Evolutionary conservation across 108 stramenopile species (phyloP).

Genomic region (Fragilaria radians): DNA sequence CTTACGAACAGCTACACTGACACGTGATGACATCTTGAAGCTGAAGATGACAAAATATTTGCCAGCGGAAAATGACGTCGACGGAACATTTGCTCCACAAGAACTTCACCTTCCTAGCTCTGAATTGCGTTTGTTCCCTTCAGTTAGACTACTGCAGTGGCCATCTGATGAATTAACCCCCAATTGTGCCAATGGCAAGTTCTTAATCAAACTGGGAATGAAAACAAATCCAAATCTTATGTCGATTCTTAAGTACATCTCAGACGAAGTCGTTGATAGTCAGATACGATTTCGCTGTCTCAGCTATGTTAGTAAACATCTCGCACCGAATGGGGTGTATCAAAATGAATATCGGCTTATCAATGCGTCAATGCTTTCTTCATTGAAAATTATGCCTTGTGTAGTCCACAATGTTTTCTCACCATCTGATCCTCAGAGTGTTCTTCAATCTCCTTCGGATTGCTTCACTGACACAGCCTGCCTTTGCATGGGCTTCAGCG

Average conservation of each 20-base stretch:
- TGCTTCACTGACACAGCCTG: constrained; percentile 47
- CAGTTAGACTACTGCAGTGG: constrained; percentile 63
- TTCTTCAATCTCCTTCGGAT: constrained; percentile 28
- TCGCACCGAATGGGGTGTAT: constrained; percentile 54
- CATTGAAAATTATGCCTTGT: constrained; percentile 54
- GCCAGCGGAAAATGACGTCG: constrained; percentile 54
- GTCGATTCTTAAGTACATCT: constrained; percentile 36
- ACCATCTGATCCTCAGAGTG: constrained; percentile 19
- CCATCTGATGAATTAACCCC: constrained; percentile 48
- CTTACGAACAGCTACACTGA: constrained; percentile 48
- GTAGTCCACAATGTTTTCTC: constrained; percentile 27
- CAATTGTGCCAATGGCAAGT: constrained; percentile 45
- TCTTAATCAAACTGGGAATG: constrained; percentile 50
- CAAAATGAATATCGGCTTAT: constrained; percentile 30
- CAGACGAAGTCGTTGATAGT: constrained; percentile 27
- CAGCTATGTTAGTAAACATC: constrained; percentile 44
- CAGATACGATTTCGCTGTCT: constrained; percentile 29
- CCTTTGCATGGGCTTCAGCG: constrained; percentile 57
- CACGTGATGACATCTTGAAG: constrained; percentile 45
- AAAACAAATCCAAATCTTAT: constrained; percentile 43
- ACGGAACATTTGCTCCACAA: constrained; percentile 50
- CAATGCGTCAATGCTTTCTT: not conserved
- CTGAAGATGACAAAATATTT: constrained; percentile 54
- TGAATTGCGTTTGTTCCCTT: constrained; percentile 54
- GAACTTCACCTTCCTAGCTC: constrained; percentile 37